Evolutionary conservation across 306 rosid species (phyloP).

Genomic region (Rosa multiflora): DNA sequence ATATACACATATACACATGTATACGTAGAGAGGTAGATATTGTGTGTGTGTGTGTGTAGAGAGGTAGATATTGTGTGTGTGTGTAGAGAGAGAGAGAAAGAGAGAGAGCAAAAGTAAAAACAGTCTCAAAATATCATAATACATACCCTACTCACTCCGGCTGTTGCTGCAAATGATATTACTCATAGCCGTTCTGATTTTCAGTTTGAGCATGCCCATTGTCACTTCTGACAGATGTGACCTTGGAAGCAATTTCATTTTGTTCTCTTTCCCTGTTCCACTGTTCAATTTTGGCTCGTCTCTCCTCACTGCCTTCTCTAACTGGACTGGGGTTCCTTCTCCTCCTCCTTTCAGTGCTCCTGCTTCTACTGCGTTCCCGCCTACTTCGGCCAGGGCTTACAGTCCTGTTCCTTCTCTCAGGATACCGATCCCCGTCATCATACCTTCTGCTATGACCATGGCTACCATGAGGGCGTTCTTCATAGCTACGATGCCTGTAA

Average conservation of each 20-base stretch:
- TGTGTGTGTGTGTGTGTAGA: no score
- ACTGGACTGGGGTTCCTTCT: conserved; percentile 58
- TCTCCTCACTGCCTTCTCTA: conserved; percentile 82
- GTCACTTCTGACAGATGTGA: conserved; percentile 24
- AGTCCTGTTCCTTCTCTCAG: conserved; percentile 59
- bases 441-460: conserved; percentile 54
- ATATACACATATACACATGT: not conserved
- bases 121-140: conserved; percentile 30
- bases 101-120: conserved; percentile 33
- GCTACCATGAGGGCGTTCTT: conserved; percentile 49
- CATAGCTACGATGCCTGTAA: conserved; percentile 66
- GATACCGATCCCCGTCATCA: conserved; percentile 63
- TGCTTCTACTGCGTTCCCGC: conserved; percentile 53
- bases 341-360: conserved; percentile 46
- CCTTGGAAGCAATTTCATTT: conserved; percentile 34
- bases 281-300: conserved; percentile 82
- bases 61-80: no score
- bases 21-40: not conserved
- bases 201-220: conserved; percentile 27
- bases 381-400: conserved; percentile 52
- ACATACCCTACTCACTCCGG: conserved; percentile 29
- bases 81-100: conserved; percentile 26
- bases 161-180: conserved; percentile 31
- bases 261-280: conserved; percentile 81
- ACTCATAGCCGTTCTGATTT: conserved; percentile 33